These are phyloP conservation scores for Penicillium griseofulvum DNA, from an alignment of 2,329 filamentous ascomycete genomes.

Conservation along the genomic window DNA sequence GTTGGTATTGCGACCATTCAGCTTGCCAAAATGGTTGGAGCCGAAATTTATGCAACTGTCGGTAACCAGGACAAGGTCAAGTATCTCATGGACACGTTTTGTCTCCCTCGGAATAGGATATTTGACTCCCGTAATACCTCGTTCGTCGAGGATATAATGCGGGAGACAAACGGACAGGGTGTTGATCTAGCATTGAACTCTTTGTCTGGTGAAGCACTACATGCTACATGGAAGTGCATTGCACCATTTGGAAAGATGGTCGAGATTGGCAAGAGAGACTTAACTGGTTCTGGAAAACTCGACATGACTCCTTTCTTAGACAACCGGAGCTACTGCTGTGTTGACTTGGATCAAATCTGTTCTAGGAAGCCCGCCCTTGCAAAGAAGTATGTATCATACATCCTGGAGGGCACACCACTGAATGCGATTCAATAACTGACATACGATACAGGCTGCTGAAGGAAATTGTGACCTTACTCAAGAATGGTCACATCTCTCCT, in stretches of 20 bases:
- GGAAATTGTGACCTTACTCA: conserved; percentile 6
- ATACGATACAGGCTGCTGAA: neutral
- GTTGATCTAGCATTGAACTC: conserved; percentile 32
- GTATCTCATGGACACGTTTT: conserved; percentile 22
- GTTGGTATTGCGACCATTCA: conserved; percentile 28
- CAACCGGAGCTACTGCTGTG: conserved; percentile 23
- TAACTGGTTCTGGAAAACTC: conserved; percentile 20
- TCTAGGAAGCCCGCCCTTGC: conserved; percentile 1
- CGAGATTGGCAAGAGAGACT: conserved; percentile 30
- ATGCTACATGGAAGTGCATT: conserved; percentile 33
- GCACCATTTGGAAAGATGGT: conserved; percentile 30
- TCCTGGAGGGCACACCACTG: neutral
- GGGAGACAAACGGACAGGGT: conserved; percentile 18
- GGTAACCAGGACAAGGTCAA: conserved; percentile 22
- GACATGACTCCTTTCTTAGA: conserved; percentile 23
- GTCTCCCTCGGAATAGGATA: conserved; percentile 20
- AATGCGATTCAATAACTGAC: neutral
- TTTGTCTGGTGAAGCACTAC: conserved; percentile 26
- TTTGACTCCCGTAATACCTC: conserved; percentile 23
- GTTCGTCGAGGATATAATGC: conserved; percentile 18
- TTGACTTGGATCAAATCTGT: conserved; percentile 24
- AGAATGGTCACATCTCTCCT: conserved; percentile 10
- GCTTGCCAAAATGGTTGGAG: conserved; percentile 22
- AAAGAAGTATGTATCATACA: conserved; percentile 4
- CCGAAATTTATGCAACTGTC: conserved; percentile 27